Percentiles rank a stretch among this genome's conserved stretches.
Evolutionary conservation across 2,329 filamentous ascomycete species (phyloP).

Genomic region (Teratosphaeria nubilosa): DNA sequence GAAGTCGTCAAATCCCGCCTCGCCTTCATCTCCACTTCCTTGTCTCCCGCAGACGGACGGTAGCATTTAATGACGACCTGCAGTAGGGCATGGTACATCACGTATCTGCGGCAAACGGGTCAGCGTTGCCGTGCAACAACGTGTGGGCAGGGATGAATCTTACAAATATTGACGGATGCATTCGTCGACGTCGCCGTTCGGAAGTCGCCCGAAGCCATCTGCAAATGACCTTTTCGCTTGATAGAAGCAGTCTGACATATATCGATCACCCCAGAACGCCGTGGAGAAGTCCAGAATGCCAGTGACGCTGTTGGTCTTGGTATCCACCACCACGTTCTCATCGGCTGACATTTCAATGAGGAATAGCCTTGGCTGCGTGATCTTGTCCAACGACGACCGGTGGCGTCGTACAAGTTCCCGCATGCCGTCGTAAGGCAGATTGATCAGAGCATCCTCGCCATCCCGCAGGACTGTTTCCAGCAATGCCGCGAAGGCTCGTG

Average conservation of each 20-base stretch:
- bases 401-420: slow-evolving; percentile 39
- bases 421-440: slow-evolving; percentile 46
- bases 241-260: slow-evolving; percentile 43
- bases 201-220: slow-evolving; percentile 32
- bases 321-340: slow-evolving; percentile 43
- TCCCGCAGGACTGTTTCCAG: slow-evolving; percentile 46
- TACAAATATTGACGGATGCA: slow-evolving; percentile 33
- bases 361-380: slow-evolving; percentile 43
- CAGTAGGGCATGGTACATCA: slow-evolving; percentile 33
- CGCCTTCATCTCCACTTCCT: slow-evolving; percentile 31
- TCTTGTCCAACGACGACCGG: slow-evolving; percentile 37
- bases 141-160: slow-evolving; percentile 12
- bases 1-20: slow-evolving; percentile 32
- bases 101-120: slow-evolving; percentile 28
- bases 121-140: background rate
- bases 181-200: slow-evolving; percentile 22
- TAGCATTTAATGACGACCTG: slow-evolving; percentile 36
- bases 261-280: slow-evolving; percentile 47
- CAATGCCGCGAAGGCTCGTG: slow-evolving; percentile 41
- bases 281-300: slow-evolving; percentile 45
- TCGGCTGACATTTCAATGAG: slow-evolving; percentile 39
- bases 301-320: slow-evolving; percentile 36
- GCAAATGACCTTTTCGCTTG: slow-evolving; percentile 31
- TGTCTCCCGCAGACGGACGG: slow-evolving; percentile 28
- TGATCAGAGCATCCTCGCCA: slow-evolving; percentile 49